Evolutionary conservation across 306 rosid species (phyloP).

Genomic region (Mimosa bimucronata): DNA sequence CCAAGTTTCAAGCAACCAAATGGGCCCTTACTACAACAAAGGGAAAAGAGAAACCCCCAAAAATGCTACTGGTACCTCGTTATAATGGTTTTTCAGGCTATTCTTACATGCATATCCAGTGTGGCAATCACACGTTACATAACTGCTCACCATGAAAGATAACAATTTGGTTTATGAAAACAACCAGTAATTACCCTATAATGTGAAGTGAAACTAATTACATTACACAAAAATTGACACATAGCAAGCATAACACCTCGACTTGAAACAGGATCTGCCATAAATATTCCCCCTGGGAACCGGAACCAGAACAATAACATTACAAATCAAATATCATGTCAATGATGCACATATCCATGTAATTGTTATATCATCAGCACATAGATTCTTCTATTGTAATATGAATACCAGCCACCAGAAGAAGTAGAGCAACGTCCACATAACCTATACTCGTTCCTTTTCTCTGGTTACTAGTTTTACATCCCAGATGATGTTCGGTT

Average conservation of each 20-base stretch:
- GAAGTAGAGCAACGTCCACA: slow-evolving; percentile 21
- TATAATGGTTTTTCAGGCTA: neutral
- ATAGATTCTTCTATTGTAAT: slow-evolving; percentile 27
- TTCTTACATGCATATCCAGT: neutral
- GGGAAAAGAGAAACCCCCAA: neutral
- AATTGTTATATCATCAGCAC: slow-evolving; percentile 19
- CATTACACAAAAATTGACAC: slow-evolving; percentile 37
- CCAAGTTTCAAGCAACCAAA: too few relatives aligned
- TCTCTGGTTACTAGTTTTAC: slow-evolving; percentile 45
- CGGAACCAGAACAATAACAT: slow-evolving; percentile 40
- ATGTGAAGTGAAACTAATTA: slow-evolving; percentile 37
- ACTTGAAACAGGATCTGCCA: slow-evolving; percentile 31
- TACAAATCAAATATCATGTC: slow-evolving; percentile 44
- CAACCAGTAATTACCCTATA: slow-evolving; percentile 30
- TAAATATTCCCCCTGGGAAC: slow-evolving; percentile 25
- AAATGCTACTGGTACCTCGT: neutral
- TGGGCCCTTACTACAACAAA: neutral
- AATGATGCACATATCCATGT: slow-evolving; percentile 20
- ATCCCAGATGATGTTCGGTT: slow-evolving; percentile 77
- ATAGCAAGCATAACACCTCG: slow-evolving; percentile 14
- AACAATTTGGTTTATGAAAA: neutral
- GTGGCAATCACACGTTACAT: neutral
- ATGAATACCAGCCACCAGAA: slow-evolving; percentile 36
- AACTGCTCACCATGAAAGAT: neutral
- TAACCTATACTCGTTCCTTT: slow-evolving; percentile 21